Conservation (phyloP, 2,329 filamentous ascomycete genomes). For the Fusarium musae region DNA sequence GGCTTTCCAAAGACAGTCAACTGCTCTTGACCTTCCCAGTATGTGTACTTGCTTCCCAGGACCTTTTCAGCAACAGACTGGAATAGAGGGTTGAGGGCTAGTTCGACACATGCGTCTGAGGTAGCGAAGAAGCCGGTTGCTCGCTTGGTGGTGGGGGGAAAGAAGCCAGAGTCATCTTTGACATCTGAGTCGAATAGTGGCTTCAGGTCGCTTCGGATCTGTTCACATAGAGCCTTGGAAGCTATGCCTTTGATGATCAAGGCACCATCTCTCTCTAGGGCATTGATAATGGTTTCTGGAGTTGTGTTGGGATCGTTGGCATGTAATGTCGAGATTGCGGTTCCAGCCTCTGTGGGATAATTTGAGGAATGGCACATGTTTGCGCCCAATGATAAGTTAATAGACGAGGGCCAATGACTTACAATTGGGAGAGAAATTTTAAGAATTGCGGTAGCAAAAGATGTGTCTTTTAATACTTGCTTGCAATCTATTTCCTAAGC, state of each 20-base stretch:
- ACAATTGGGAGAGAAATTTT: accelerated
- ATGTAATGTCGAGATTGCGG: not conserved
- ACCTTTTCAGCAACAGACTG: accelerated
- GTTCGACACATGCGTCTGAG: not conserved
- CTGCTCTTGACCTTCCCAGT: not conserved
- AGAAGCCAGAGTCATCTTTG: not conserved
- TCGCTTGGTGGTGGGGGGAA: not conserved
- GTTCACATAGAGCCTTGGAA: accelerated
- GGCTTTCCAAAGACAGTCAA: not conserved
- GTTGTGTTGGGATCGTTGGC: accelerated
- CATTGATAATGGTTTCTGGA: accelerated
- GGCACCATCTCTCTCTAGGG: not conserved
- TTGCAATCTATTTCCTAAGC: accelerated
- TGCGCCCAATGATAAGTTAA: accelerated
- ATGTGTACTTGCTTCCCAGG: accelerated
- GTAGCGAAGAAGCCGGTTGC: not conserved
- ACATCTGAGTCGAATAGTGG: not conserved
- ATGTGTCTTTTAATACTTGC: not conserved
- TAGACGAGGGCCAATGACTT: accelerated
- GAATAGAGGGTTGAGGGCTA: accelerated
- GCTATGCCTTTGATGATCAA: not conserved
- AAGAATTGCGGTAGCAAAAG: accelerated
- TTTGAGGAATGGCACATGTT: not conserved
- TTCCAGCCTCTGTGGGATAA: not conserved
- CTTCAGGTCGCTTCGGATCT: accelerated